Percentiles rank a stretch among this genome's conserved stretches.
phyloP scores from a whole-genome alignment of 2,329 filamentous ascomycete genomes.

The Albifimbria verrucaria region DNA sequence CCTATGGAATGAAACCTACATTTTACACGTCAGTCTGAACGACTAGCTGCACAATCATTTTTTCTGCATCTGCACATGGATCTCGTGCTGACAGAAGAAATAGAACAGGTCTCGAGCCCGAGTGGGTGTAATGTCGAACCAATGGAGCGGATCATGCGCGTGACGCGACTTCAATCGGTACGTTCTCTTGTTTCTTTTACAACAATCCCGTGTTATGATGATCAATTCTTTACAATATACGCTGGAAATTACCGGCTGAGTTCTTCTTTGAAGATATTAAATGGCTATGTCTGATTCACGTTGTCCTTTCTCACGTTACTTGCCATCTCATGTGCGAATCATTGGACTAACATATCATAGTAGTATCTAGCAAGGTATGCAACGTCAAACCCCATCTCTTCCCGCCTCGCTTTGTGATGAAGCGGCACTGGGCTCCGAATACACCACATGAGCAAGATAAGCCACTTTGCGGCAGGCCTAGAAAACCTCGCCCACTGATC shows the following conservation, averaged over 20 bases:
- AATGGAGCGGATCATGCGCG: neutral
- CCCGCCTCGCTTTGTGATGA: conserved; percentile 62
- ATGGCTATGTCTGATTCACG: conserved; percentile 78
- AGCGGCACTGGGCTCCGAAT: conserved; percentile 97
- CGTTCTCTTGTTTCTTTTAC: neutral
- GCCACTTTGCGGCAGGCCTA: conserved; percentile 97
- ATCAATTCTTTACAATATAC: conserved; percentile 64
- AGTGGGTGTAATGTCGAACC: neutral
- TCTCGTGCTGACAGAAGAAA: neutral
- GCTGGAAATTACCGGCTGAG: conserved; percentile 98
- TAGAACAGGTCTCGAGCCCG: neutral
- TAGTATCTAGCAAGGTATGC: conserved; percentile 32
- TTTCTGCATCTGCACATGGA: neutral
- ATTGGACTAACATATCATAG: too few relatives aligned
- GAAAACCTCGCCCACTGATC: conserved; percentile 99
- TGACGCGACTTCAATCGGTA: too few relatives aligned
- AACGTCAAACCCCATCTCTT: conserved; percentile 11
- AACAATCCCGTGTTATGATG: conserved; percentile 40
- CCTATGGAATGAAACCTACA: conserved; percentile 75
- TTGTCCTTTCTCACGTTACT: conserved; percentile 4
- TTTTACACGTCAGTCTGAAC: conserved; percentile 92
- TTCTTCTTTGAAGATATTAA: conserved; percentile 74
- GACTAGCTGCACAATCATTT: conserved; percentile 13
- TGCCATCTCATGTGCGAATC: too few relatives aligned
- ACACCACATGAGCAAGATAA: conserved; percentile 70